Conservation (phyloP, 768 basidiomycete species). For the Trametes maxima region DNA sequence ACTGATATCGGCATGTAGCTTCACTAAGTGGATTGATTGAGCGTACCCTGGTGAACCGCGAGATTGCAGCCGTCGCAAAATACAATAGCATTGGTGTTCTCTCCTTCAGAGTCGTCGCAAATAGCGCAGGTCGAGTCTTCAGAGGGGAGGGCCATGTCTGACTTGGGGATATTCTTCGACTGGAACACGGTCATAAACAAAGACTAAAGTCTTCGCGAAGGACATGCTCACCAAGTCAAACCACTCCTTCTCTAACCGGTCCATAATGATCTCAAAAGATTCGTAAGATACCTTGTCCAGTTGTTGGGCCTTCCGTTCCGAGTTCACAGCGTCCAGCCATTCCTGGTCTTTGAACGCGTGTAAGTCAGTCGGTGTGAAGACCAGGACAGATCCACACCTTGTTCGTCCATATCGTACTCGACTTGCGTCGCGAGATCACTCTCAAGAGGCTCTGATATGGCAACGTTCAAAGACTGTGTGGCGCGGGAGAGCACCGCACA, state of each 20-base stretch:
- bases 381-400: slow-evolving; percentile 56
- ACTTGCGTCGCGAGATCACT: slow-evolving; percentile 90
- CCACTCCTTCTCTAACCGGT: slow-evolving; percentile 98
- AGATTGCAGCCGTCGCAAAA: slow-evolving; percentile 99
- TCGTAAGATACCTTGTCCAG: slow-evolving; percentile 77
- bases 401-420: slow-evolving; percentile 99
- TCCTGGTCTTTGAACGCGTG: slow-evolving; percentile 69
- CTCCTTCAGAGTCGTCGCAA: slow-evolving; percentile 97
- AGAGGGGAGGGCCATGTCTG: slow-evolving; percentile 81
- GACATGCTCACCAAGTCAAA: slow-evolving; percentile 77
- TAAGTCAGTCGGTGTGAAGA: neutral
- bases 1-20: neutral
- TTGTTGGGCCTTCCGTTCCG: slow-evolving; percentile 77
- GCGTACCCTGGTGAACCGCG: slow-evolving; percentile 96
- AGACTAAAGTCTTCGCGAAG: neutral
- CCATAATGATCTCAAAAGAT: slow-evolving; percentile 95
- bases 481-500: slow-evolving; percentile 19
- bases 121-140: slow-evolving; percentile 97
- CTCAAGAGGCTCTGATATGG: slow-evolving; percentile 78
- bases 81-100: slow-evolving; percentile 98
- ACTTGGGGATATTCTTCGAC: slow-evolving; percentile 94
- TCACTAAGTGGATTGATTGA: neutral
- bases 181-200: slow-evolving; percentile 32
- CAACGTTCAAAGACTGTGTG: neutral
- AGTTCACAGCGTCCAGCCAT: slow-evolving; percentile 89